phyloP scores from a whole-genome alignment of 768 basidiomycete genomes.

The Tulasnella sp. region DNA sequence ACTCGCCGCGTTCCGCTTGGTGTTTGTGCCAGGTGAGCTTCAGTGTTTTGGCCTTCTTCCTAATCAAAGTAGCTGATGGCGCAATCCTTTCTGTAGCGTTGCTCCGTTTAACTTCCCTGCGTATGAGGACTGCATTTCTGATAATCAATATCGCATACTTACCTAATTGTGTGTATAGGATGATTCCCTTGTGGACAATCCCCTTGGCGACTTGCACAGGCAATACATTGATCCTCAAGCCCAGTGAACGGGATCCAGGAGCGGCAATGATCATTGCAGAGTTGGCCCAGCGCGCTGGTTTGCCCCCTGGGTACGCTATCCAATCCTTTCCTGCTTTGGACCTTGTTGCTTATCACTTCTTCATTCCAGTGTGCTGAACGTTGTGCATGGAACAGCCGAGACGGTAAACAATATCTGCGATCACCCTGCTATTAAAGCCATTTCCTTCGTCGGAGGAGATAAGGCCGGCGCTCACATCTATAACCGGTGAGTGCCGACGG shows the following conservation, averaged over 20 bases:
- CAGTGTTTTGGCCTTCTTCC: not conserved
- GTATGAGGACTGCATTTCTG: conserved; percentile 33
- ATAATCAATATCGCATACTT: not conserved
- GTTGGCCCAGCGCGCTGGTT: conserved; percentile 70
- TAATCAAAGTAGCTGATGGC: not conserved
- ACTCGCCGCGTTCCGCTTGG: conserved; percentile 32
- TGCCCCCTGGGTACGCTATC: conserved; percentile 9
- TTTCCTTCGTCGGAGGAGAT: conserved; percentile 94
- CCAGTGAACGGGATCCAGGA: conserved; percentile 92
- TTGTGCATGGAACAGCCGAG: conserved; percentile 81
- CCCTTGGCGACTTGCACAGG: conserved; percentile 74
- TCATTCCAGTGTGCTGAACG: conserved; percentile 58
- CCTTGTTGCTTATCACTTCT: not conserved
- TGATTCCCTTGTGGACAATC: conserved; percentile 97
- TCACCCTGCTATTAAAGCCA: conserved; percentile 81
- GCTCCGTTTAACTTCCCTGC: conserved; percentile 85
- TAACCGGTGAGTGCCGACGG: conserved; percentile 42
- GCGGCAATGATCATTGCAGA: conserved; percentile 98
- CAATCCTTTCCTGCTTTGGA: no score
- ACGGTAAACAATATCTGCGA: conserved; percentile 95
- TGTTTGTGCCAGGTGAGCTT: conserved; percentile 28
- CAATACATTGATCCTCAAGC: conserved; percentile 90
- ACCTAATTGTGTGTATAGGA: conserved; percentile 26
- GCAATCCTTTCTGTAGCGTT: conserved; percentile 30
- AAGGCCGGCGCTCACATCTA: conserved; percentile 90